Conservation (phyloP, 2,329 filamentous ascomycete genomes). For the Cladophialophora carrionii region DNA sequence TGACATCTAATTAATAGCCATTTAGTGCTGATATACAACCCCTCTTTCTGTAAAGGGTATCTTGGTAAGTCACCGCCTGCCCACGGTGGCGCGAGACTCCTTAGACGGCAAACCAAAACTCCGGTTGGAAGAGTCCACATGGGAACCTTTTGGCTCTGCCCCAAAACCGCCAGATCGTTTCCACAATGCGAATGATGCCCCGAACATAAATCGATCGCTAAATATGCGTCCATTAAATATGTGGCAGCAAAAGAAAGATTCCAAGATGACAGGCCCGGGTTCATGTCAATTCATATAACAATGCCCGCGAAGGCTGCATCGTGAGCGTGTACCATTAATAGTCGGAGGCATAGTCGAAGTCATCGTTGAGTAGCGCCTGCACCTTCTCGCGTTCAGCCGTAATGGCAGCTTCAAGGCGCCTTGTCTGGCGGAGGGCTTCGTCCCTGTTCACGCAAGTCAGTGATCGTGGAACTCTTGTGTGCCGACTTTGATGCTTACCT, state of each 20-base stretch:
- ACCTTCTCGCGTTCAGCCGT: conserved; percentile 63
- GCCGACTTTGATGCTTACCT: conserved; percentile 42
- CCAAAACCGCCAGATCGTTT: not conserved
- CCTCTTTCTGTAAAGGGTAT: conserved; percentile 1
- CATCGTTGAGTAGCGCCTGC: conserved; percentile 31
- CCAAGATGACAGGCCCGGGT: not conserved
- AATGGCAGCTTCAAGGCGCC: conserved; percentile 69
- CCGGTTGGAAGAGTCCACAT: not conserved
- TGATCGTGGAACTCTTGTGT: not conserved
- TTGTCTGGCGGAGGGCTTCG: conserved; percentile 71
- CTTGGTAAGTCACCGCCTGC: not conserved
- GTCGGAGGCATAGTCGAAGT: conserved; percentile 28
- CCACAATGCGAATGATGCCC: conserved; percentile 2
- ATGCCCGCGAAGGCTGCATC: not conserved
- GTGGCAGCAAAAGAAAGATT: conserved; percentile 4
- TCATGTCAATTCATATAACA: not conserved
- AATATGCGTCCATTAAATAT: conserved; percentile 11
- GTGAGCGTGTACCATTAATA: conserved; percentile 23
- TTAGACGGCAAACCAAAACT: not conserved
- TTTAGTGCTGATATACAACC: conserved; percentile 15
- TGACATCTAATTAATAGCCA: conserved; percentile 12
- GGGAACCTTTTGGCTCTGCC: not conserved
- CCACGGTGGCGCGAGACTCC: not conserved
- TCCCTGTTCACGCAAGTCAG: conserved; percentile 54
- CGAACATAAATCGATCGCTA: conserved; percentile 4